These are phyloP conservation scores for Suzukiozyma palmioleophila DNA, from an alignment of 1,139 yeast genomes.

Conservation along the genomic window DNA sequence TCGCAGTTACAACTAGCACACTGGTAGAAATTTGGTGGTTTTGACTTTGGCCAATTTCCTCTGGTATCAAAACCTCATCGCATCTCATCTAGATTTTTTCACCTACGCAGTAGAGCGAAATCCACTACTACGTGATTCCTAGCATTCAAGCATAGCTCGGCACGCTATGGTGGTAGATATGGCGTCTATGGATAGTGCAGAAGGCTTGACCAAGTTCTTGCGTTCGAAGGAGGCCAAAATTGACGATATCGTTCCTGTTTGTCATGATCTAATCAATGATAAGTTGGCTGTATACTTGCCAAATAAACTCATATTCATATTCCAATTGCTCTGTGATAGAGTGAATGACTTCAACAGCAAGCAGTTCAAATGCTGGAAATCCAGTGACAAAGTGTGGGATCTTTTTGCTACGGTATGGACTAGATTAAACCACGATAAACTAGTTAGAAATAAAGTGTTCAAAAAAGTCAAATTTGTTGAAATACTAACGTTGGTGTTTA, in stretches of 20 bases:
- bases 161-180: constrained; percentile 8
- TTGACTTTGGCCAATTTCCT: background rate
- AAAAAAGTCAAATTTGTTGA: constrained; percentile 28
- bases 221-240: constrained; percentile 51
- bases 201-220: constrained; percentile 57
- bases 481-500: constrained; percentile 12
- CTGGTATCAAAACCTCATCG: background rate
- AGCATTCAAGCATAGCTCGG: background rate
- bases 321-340: constrained; percentile 66
- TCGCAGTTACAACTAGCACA: too few species aligned
- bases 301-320: constrained; percentile 50
- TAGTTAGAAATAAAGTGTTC: constrained; percentile 27
- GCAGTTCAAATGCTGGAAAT: constrained; percentile 39
- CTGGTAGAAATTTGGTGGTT: background rate
- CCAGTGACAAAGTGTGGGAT: constrained; percentile 40
- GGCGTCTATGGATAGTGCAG: constrained; percentile 41
- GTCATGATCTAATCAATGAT: constrained; percentile 34
- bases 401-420: constrained; percentile 42
- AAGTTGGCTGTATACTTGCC: constrained; percentile 52
- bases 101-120: background rate
- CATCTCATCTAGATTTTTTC: constrained; percentile 6
- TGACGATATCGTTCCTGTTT: constrained; percentile 38
- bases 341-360: constrained; percentile 41
- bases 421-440: constrained; percentile 11
- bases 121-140: background rate